Base-by-base conservation (phyloP, 2,329 filamentous ascomycete species). In the Aplosporella prunicola region DNA sequence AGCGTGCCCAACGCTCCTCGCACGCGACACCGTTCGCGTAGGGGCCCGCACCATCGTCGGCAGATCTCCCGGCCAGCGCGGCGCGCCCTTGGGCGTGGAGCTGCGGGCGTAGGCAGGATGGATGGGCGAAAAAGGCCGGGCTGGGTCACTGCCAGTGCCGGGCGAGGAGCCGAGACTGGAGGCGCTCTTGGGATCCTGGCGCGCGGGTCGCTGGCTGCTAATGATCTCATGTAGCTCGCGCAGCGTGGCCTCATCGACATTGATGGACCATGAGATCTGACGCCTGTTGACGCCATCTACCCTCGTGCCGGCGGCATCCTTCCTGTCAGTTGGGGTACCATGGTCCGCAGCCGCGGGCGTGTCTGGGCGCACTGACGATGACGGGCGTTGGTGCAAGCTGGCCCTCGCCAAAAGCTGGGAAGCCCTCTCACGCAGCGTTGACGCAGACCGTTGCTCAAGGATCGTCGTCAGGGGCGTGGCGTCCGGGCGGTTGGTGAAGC, bases 401-500 rank as follows among this genome's bases (percentile, higher is more conserved):
- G 28, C 18, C 28, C 16, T 20, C 7, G 27, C 20, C 5, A 22
- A 20, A 11, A 30, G 20, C 9, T 14, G 24, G 18, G 25, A 30
- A 18, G 16, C 27, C 5, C 16, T 22, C 7, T 61, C 60, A 29
- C 53, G 51, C 16, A 67, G 50, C 8, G 62, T 64, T 9, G 58
- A 58, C 29, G 55, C 50, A 10, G 63, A 67, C 41, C 49, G 52
- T 34, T 60, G 60, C 47, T 67, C 64, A 25, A 59, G 47, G 41
- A 68, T 67, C 10, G 62, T 63, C 18, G 57, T 58, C n/a, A 67
- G 56, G 9, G 58, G 58, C 23, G 50, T 57, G 36, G 56, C 58
- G 45, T 57, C 53, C 23, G 47, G 47, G 22, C 46, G 37, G 35
- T 55, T 50, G 22, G 46, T 39, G 31, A 52, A 52, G 13, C 46